Evolutionary conservation across 345 rosid species (phyloP), one percentile per base, ranked within the genome.

Genomic region (Lepidium sativum): DNA sequence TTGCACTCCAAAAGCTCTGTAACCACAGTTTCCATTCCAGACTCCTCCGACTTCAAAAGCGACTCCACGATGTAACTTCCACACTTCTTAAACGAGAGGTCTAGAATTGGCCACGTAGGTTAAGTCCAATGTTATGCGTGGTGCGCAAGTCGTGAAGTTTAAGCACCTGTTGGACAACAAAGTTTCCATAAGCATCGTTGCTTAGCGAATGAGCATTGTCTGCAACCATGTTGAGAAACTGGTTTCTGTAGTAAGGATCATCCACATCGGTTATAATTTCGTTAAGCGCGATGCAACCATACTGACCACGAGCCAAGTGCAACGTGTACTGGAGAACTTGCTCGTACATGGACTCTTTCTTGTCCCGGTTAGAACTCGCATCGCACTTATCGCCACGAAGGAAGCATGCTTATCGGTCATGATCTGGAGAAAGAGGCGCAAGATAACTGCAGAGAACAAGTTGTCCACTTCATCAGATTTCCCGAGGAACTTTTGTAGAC

Each of bases 161-260:
- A 37, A 70, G 75, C 41, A 51, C 42, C 43, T 53, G 34, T 27
- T 70, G 75, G 9, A 70, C 33, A 17, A 45, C 75, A 9, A 35
- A 69, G 45, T 62, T 70, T 13, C 74, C 75, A 0, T 3, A 44
- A 44, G 15, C 11, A 18, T 54, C 50, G n/a, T 54, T 7, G 50
- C 69, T 54, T 17, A 70, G 75, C 1, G 0, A 27, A 14, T 44
- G 57, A 62, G 57, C 63, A n/a, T 62, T 43, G 66, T 5, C 0
- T 2, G 37, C 14, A 9, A 68, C 11, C 14, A 50, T 6, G 44
- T 21, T 54, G 0, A 14, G 6, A 2, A 69, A 29, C 33, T 14
- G 1, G 17, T 27, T 8, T 33, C 47, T 60, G 39, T 34, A 60
- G 73, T 2, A 5, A 15, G 47, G 31, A 42, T 42, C 6, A 5